phyloP scores from a whole-genome alignment of 1,284 basidiomycete species.

The Tetrapyrgos nigripes region DNA sequence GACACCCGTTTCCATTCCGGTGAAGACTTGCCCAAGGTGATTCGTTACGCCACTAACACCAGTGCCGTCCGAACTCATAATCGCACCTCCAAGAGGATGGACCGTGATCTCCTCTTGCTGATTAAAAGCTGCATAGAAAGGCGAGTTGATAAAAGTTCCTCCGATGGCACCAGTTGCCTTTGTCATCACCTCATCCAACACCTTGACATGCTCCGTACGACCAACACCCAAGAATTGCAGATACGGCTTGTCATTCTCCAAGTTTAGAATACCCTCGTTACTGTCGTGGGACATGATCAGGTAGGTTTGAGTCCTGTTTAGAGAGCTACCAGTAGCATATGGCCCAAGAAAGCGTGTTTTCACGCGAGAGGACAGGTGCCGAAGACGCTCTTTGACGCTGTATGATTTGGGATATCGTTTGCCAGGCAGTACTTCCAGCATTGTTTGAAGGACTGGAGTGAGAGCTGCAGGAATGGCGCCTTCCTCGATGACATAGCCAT shows the following conservation, averaged over 20 bases:
- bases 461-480: constrained; percentile 22
- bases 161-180: constrained; percentile 20
- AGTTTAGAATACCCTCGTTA: constrained; percentile 18
- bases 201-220: constrained; percentile 19
- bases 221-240: constrained; percentile 23
- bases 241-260: constrained; percentile 19
- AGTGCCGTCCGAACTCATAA: constrained; percentile 20
- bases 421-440: constrained; percentile 18
- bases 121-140: constrained; percentile 20
- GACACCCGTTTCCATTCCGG: constrained; percentile 13
- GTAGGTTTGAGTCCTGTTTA: constrained; percentile 23
- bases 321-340: constrained; percentile 13
- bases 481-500: constrained; percentile 24
- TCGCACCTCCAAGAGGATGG: constrained; percentile 21
- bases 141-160: constrained; percentile 18
- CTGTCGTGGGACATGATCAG: constrained; percentile 25
- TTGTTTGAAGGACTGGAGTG: constrained; percentile 17
- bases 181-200: constrained; percentile 14
- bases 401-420: constrained; percentile 10
- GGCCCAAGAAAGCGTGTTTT: constrained; percentile 18
- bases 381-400: constrained; percentile 6
- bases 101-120: constrained; percentile 17
- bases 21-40: constrained; percentile 20
- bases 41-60: constrained; percentile 19
- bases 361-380: constrained; percentile 11